Conservation (phyloP, 331 rosid species). For the Saraca asoca region DNA sequence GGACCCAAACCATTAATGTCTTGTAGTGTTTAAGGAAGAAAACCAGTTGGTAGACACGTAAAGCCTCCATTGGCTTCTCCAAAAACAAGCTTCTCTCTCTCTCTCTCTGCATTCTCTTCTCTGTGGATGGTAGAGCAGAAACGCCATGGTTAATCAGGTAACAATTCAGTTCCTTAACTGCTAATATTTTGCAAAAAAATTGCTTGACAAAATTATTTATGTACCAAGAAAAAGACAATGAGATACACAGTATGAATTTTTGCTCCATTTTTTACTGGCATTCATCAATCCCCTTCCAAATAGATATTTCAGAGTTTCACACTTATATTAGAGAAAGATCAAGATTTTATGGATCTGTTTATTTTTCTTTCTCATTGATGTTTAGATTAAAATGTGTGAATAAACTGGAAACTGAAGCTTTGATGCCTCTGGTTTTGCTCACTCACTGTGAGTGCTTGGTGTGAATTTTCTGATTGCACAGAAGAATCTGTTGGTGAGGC, state of each 20-base stretch:
- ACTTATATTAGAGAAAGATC: conserved; percentile 35
- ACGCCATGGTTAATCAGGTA: conserved; percentile 63
- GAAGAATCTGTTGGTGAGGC: conserved; percentile 21
- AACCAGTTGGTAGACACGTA: conserved; percentile 41
- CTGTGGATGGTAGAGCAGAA: conserved; percentile 33
- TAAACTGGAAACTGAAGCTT: conserved; percentile 24
- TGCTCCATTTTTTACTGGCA: conserved; percentile 35
- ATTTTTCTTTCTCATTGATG: conserved; percentile 15
- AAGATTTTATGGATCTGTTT: conserved; percentile 11
- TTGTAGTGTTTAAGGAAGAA: conserved; percentile 43
- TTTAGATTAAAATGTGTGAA: conserved; percentile 15
- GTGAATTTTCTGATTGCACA: conserved; percentile 15
- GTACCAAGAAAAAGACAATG: neutral
- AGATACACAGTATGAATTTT: neutral
- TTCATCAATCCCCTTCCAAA: conserved; percentile 14
- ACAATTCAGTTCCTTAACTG: conserved; percentile 21
- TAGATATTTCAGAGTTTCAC: conserved; percentile 20
- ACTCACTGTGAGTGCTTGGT: neutral
- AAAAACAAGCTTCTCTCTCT: conserved; percentile 11
- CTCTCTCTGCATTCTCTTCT: conserved; percentile 22
- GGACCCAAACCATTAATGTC: conserved; percentile 57
- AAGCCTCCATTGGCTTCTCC: conserved; percentile 39
- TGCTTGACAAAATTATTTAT: neutral
- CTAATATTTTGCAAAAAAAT: conserved; percentile 15
- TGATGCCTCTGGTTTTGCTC: conserved; percentile 25